A percentile compares a stretch with the other conserved stretches of the same genome.
phyloP scores from a whole-genome alignment of 1,284 basidiomycete genomes.

The Ceratobasidium sp. region DNA sequence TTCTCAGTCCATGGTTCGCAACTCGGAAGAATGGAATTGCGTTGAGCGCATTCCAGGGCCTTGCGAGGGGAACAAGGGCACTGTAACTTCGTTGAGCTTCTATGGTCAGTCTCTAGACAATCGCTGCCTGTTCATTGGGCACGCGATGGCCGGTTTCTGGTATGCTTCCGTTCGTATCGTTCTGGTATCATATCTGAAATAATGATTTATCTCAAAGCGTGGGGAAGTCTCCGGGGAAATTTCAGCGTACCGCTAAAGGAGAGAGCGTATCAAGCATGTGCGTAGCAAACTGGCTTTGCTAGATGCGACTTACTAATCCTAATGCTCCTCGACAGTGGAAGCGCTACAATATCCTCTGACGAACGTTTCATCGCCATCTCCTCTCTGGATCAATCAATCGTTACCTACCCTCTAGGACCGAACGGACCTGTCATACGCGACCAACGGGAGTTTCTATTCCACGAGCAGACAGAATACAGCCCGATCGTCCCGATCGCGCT shows the following conservation, averaged over 20 bases:
- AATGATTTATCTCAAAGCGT: not conserved
- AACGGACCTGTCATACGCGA: not conserved
- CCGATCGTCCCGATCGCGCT: slow-evolving; percentile 1
- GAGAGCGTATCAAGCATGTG: not conserved
- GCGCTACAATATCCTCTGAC: not conserved
- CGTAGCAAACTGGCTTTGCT: too few species aligned
- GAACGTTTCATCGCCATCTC: not conserved
- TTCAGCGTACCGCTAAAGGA: not conserved
- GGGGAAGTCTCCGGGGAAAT: not conserved
- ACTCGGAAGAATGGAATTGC: not conserved
- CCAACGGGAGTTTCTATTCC: not conserved
- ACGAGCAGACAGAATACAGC: not conserved
- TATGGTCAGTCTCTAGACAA: not conserved
- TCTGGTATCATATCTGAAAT: not conserved
- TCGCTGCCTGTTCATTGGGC: not conserved
- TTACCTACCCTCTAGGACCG: not conserved
- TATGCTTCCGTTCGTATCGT: not conserved
- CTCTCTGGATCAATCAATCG: not conserved
- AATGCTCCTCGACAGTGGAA: too few species aligned
- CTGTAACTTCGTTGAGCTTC: not conserved
- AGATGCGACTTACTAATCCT: too few species aligned
- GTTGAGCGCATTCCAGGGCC: not conserved
- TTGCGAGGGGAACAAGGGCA: not conserved
- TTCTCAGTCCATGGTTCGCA: not conserved
- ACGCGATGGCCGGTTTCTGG: not conserved